A percentile compares a stretch with the other conserved stretches of the same genome.
phyloP scores from a whole-genome alignment of 805 yeast species.

The Pichia deserticola region DNA sequence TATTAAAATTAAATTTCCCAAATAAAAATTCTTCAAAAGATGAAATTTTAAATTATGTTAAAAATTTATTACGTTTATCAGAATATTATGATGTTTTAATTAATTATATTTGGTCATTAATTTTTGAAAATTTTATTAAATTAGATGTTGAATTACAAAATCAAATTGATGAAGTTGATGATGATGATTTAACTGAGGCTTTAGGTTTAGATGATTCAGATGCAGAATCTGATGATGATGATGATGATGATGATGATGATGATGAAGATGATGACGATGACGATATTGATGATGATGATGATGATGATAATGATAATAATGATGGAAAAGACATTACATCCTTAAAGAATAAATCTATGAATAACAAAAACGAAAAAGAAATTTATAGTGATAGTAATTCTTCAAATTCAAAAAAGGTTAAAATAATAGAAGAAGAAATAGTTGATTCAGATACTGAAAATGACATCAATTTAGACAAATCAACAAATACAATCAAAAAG shows the following conservation, averaged over 20 bases:
- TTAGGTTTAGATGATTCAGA: slow-evolving; percentile 27
- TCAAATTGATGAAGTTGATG: slow-evolving; percentile 78
- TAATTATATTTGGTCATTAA: slow-evolving; percentile 68
- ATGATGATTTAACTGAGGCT: slow-evolving; percentile 52
- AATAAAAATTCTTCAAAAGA: slow-evolving; percentile 59
- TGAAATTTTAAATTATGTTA: slow-evolving; percentile 54
- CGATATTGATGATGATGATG: slow-evolving; percentile 29
- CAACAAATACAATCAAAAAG: slow-evolving; percentile 14
- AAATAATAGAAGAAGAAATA: background rate
- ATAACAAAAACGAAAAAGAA: too few species aligned
- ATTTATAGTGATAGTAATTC: background rate
- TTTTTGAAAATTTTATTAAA: slow-evolving; percentile 73
- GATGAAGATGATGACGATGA: slow-evolving; percentile 26
- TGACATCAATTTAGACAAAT: slow-evolving; percentile 28
- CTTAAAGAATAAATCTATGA: too few species aligned
- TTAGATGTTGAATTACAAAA: slow-evolving; percentile 90
- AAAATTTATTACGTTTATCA: slow-evolving; percentile 52
- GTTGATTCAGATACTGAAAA: slow-evolving; percentile 19
- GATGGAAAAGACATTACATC: too few species aligned
- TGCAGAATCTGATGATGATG: slow-evolving; percentile 24
- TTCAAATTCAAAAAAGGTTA: background rate
- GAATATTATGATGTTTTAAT: slow-evolving; percentile 73
- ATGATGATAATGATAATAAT: slow-evolving; percentile 31
- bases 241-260: slow-evolving; percentile 28
- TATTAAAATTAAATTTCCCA: slow-evolving; percentile 62